phyloP scores from a whole-genome alignment of 2,329 filamentous ascomycete genomes.

The Colletotrichum endophyticum region DNA sequence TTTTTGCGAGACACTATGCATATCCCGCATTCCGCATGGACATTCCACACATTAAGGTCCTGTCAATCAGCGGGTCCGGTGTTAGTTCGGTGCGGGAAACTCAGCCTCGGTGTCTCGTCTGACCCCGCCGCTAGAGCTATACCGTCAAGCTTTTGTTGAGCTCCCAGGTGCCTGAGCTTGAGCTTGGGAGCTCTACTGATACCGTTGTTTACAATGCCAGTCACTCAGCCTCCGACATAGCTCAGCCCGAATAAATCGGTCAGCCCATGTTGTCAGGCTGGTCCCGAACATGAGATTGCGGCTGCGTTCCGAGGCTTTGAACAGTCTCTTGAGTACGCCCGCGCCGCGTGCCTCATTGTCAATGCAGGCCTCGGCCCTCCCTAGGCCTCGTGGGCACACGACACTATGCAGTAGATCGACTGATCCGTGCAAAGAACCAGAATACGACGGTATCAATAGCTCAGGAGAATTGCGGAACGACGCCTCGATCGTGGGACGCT shows the following conservation, averaged over 20 bases:
- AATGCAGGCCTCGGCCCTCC: background rate
- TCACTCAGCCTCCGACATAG: background rate
- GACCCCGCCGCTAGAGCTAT: background rate
- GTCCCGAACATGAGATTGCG: background rate
- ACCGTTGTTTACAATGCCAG: background rate
- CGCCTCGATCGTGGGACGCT: constrained; percentile 11
- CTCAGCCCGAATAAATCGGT: background rate
- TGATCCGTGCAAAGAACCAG: background rate
- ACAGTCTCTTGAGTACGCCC: background rate
- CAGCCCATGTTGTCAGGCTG: background rate
- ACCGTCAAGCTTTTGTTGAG: constrained; percentile 12
- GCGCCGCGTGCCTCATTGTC: background rate
- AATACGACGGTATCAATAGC: background rate
- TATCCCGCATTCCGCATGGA: background rate
- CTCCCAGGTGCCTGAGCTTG: background rate
- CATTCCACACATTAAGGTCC: constrained; percentile 18
- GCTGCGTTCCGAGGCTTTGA: background rate
- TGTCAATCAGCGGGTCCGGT: constrained; percentile 9
- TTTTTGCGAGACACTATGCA: background rate
- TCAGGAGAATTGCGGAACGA: background rate
- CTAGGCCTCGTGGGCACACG: background rate
- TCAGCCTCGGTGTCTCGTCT: constrained; percentile 1
- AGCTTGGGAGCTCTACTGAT: background rate
- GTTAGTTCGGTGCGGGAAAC: background rate
- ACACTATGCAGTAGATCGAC: background rate